Conservation (phyloP, 345 rosid genomes). For the Eutrema yunnanense region DNA sequence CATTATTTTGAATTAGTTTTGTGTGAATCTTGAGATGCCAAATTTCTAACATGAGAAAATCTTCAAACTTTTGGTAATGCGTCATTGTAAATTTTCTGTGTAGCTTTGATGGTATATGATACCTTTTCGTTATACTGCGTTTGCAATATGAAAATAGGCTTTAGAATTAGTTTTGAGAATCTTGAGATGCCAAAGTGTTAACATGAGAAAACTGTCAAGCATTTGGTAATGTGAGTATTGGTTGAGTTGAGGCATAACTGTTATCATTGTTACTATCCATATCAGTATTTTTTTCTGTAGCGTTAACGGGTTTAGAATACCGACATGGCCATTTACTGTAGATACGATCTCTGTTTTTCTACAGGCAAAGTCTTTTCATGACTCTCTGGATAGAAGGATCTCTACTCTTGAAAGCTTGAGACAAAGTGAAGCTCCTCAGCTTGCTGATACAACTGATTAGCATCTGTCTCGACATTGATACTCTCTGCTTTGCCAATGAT, state of each 20-base stretch:
- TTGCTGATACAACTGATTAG: conserved; percentile 58
- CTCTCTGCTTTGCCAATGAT: background rate
- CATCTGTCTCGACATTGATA: background rate
- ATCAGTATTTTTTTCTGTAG: background rate
- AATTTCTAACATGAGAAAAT: background rate
- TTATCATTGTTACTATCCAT: background rate
- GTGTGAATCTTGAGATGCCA: background rate
- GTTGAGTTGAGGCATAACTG: background rate
- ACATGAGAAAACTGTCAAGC: background rate
- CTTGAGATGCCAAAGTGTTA: background rate
- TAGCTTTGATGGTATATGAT: background rate
- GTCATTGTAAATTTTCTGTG: background rate
- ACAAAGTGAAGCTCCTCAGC: conserved; percentile 58
- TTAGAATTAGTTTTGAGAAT: background rate
- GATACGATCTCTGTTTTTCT: conserved; percentile 8
- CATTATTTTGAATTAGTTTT: background rate
- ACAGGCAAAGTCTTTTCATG: conserved; percentile 63
- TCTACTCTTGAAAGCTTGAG: conserved; percentile 71
- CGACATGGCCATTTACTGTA: background rate
- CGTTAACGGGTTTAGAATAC: background rate
- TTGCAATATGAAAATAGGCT: background rate
- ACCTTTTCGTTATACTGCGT: background rate
- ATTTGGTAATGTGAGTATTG: background rate
- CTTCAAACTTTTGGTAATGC: background rate
- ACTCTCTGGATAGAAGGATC: conserved; percentile 68